Evolutionary conservation across 805 yeast genomes (phyloP), one percentile per base, ranked within the genome.

Genomic region (Grigorovia jiainica): DNA sequence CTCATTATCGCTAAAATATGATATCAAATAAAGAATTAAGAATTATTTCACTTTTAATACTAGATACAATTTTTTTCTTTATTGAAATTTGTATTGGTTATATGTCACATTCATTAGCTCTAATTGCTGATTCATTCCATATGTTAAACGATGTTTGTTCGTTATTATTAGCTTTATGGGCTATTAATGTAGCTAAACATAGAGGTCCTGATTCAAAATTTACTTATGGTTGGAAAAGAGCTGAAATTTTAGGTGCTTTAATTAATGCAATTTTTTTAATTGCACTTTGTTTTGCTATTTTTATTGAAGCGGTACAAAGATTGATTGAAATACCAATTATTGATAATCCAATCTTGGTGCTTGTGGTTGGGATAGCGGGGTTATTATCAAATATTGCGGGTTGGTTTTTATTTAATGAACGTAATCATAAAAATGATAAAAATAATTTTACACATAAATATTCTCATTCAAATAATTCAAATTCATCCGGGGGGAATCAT

Each of bases 141-240:
- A 92, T 92, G 97, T 71, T 90, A 49, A 90, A 92, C 65, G 98
- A 90, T 64, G 85, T 90, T 42, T 78, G 90, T 45, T 87, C 97
- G 1, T 69, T 90, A 29, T 49, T 89, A 16, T 87, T 90, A 39
- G 98, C 98, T 0, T 67, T 89, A 25, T 90, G 97, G 97, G 98
- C 98, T 0, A 97, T 92, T 17, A 76, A 76, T 47, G 95, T 87
- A 10, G 87, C 96, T 41, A 82, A 82, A 52, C 77, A 76, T 32
- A 75, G 78, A 54, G 77, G 79, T 23, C 92, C 95, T 1, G 92
- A 87, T 59, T 81, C 92, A 3, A 80, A 79, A 44, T 90, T 85
- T 66, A 92, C 97, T 2, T 90, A 92, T 55, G 98, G 98, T 15
- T 87, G 97, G 95, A 95, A 90, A 62, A 73, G 98, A 51, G 97